Evolutionary conservation across 2,329 filamentous ascomycete genomes (phyloP), one percentile per base, ranked within the genome.

Genomic region (Curvularia hawaiiensis): DNA sequence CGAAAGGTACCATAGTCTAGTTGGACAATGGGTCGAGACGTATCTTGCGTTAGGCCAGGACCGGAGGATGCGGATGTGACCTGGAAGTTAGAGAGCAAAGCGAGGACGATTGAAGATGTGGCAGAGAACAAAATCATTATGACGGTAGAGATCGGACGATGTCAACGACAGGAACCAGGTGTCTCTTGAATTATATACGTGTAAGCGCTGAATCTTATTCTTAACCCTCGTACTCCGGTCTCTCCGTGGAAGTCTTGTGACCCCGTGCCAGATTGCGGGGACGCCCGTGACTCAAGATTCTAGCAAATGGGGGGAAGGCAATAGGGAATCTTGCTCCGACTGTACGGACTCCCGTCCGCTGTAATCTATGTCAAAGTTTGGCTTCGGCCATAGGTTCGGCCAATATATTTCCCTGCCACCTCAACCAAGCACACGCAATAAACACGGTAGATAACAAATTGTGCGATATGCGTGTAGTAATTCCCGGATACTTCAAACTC

Each of bases 81-180:
- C 10, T 52, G 47, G 22, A 57, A 20, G 31, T 44, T 41, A 28
- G 54, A 59, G 30, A 67, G 26, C 20, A 64, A 33, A 10, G 54
- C 30, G 16, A 52, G 11, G 16, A 60, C 48, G 11, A 41, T 28
- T 24, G 22, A 4, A 24, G 22, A 24, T 4, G 22, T 24, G 22
- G 22, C 50, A 3, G 50, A 46, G 18, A 58, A 52, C 49, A 61
- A 44, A 66, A 70, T 70, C 39, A 38, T 61, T 58, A 54, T 16
- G 1, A 44, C 12, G n/a, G n/a, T n/a, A 30, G 26, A 28, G 26
- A 28, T 28, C 26, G 4, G 6, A 7, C 2, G 26, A 28, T 28
- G 26, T 28, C 26, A 28, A 18, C 1, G 11, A 35, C 5, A 14
- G 14, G 6, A 35, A 6, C 14, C 6, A 6, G 6, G 12, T 6